Percentiles rank a stretch among this genome's conserved stretches.
phyloP scores from a whole-genome alignment of 2,329 filamentous ascomycete species.

The Colletotrichum liriopes region DNA sequence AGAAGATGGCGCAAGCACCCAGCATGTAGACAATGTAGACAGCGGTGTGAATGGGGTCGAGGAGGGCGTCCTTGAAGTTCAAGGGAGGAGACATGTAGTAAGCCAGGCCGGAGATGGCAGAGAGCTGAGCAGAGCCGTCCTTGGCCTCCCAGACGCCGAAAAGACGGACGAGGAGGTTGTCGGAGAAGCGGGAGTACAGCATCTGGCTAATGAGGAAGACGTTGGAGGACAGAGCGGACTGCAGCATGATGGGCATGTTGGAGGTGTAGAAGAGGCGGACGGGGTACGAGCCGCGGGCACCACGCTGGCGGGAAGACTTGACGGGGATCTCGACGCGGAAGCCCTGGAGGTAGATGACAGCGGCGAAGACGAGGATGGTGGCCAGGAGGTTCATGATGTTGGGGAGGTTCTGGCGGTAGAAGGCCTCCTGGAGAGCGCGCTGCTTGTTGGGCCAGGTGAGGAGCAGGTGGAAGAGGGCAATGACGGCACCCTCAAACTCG shows the following conservation, averaged over 20 bases:
- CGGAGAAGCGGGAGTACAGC: constrained; percentile 98
- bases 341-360: constrained; percentile 98
- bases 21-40: constrained; percentile 99
- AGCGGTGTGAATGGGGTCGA: constrained; percentile 96
- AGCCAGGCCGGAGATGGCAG: constrained; percentile 91
- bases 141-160: constrained; percentile 99
- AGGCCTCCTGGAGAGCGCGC: constrained; percentile 96
- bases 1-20: constrained; percentile 96
- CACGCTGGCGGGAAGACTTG: constrained; percentile 99
- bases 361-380: constrained; percentile 92
- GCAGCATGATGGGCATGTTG: constrained; percentile 99
- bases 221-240: constrained; percentile 98
- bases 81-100: constrained; percentile 99
- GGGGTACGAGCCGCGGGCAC: constrained; percentile 97
- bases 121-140: constrained; percentile 96
- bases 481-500: constrained; percentile 98
- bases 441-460: constrained; percentile 99
- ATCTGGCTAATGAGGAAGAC: constrained; percentile 99
- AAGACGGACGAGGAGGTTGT: constrained; percentile 97
- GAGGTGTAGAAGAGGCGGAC: constrained; percentile 99
- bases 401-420: constrained; percentile 99
- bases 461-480: constrained; percentile 97
- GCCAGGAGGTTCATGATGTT: constrained; percentile 99
- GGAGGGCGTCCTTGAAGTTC: constrained; percentile 96
- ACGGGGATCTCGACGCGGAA: constrained; percentile 99